These are phyloP conservation scores for Naganishia antarctica DNA, from an alignment of 768 basidiomycete genomes.

Conservation along the genomic window DNA sequence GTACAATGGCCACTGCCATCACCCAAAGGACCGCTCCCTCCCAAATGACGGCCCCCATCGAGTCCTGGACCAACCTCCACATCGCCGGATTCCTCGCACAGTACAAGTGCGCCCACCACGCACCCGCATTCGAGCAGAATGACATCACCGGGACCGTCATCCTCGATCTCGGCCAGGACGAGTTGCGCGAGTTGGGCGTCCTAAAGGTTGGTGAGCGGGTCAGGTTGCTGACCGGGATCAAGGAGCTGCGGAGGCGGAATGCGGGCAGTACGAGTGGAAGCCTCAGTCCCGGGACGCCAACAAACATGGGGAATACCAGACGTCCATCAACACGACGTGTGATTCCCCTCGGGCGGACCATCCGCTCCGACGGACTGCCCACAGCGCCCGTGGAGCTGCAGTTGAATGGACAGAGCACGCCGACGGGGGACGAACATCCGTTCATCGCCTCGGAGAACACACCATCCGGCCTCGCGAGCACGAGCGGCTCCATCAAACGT, in stretches of 20 bases:
- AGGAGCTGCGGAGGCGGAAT: conserved; percentile 64
- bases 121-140: conserved; percentile 67
- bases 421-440: conserved; percentile 1
- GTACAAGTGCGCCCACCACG: conserved; percentile 67
- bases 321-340: neutral
- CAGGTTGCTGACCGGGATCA: conserved; percentile 78
- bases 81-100: conserved; percentile 70
- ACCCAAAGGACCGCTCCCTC: too few relatives aligned
- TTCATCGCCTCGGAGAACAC: too few relatives aligned
- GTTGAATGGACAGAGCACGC: conserved; percentile 7
- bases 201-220: conserved; percentile 85
- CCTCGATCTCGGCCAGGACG: conserved; percentile 80
- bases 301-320: neutral
- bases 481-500: conserved; percentile 40
- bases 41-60: too few relatives aligned
- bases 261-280: conserved; percentile 29
- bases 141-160: conserved; percentile 90
- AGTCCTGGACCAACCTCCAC: conserved; percentile 48
- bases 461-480: conserved; percentile 10
- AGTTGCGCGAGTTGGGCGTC: conserved; percentile 86
- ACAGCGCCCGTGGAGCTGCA: conserved; percentile 1
- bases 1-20: too few relatives aligned
- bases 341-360: neutral
- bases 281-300: conserved; percentile 32
- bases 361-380: neutral